Conservation (phyloP, 192 early-diverging fungal species). For the Backusella macrospora region DNA sequence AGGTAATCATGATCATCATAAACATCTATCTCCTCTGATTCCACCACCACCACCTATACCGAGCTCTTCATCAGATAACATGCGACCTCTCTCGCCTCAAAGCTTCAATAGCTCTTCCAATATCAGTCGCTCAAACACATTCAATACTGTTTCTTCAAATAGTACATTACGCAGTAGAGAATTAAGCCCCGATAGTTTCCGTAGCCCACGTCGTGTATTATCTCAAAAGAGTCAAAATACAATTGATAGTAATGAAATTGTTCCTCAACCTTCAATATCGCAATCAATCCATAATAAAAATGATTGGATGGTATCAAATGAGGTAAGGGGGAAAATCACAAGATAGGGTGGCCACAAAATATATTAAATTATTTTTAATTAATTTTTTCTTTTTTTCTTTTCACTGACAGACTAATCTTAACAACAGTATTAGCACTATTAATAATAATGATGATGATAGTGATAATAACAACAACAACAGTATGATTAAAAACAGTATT, state of each 20-base stretch:
- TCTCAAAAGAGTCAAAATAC: constrained; percentile 23
- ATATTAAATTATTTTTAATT: constrained; percentile 1
- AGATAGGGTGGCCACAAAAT: not conserved
- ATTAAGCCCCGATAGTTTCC: constrained; percentile 16
- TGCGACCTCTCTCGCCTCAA: constrained; percentile 28
- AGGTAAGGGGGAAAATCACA: not conserved
- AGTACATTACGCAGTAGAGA: constrained; percentile 13
- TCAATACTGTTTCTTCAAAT: constrained; percentile 29
- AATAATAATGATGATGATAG: too few species aligned
- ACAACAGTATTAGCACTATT: too few species aligned
- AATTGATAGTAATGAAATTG: constrained; percentile 5
- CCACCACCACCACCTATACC: constrained; percentile 1
- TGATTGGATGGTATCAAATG: too few species aligned
- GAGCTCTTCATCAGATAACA: not conserved
- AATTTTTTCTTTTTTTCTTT: not conserved
- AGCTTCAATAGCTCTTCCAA: constrained; percentile 26
- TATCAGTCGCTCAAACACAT: constrained; percentile 39
- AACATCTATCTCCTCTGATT: not conserved
- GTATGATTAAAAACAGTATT: too few species aligned
- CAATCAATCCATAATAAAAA: too few species aligned
- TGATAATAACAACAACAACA: too few species aligned
- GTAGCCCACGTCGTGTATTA: constrained; percentile 9
- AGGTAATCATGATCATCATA: not conserved
- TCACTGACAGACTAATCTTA: not conserved
- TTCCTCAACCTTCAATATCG: too few species aligned